Percentiles rank a stretch among this genome's conserved stretches.
These are phyloP conservation scores for Tarenaya hassleriana DNA, from an alignment of 345 rosid genomes.

Conservation along the genomic window DNA sequence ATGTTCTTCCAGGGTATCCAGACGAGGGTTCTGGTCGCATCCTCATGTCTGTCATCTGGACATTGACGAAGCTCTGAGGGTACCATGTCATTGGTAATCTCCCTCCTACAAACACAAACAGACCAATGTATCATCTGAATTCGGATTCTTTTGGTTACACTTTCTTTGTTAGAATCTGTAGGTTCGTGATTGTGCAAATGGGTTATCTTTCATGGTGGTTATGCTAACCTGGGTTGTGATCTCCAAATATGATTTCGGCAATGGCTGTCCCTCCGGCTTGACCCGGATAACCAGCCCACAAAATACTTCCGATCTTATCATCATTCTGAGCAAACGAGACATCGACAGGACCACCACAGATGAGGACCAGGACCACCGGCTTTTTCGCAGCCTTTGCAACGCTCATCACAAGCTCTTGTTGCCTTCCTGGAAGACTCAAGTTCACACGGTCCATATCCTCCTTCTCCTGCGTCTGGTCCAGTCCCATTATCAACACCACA, in stretches of 20 bases:
- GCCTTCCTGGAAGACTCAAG: constrained; percentile 69
- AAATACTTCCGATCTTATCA: constrained; percentile 53
- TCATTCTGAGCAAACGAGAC: constrained; percentile 53
- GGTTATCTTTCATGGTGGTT: no score
- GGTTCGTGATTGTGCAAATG: no score
- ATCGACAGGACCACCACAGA: constrained; percentile 86
- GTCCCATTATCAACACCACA: constrained; percentile 78
- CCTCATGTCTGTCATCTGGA: constrained; percentile 86
- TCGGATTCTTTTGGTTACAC: neutral
- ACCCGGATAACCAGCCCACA: constrained; percentile 98
- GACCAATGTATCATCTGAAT: neutral
- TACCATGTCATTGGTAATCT: constrained; percentile 90
- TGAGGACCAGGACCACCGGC: constrained; percentile 61
- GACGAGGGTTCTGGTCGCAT: constrained; percentile 54
- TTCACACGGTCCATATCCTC: constrained; percentile 66
- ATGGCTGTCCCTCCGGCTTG: constrained; percentile 78
- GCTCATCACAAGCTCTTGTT: constrained; percentile 47
- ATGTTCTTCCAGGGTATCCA: constrained; percentile 86
- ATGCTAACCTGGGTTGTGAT: constrained; percentile 77
- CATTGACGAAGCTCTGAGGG: constrained; percentile 52
- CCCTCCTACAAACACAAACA: constrained; percentile 47
- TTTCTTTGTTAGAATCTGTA: no score
- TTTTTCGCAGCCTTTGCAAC: constrained; percentile 63
- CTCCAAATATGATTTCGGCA: constrained; percentile 81
- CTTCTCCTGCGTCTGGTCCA: constrained; percentile 70